A percentile compares a stretch with the other conserved stretches of the same genome.
phyloP scores from a whole-genome alignment of 2,329 filamentous ascomycete species.

The Dryadomyces sulphureus region DNA sequence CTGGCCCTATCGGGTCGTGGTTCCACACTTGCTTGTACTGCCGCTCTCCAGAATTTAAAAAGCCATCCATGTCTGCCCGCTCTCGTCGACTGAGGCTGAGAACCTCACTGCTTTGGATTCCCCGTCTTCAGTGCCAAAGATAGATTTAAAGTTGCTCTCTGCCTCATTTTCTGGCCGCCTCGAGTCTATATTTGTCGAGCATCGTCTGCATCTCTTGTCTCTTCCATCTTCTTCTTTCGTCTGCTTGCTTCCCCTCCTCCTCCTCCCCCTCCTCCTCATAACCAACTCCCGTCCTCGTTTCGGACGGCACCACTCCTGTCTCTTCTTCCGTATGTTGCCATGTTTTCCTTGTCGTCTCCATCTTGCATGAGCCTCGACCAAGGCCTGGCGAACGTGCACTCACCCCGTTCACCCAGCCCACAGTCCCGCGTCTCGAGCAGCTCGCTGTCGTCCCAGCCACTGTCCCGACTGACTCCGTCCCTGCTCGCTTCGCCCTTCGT shows the following conservation, averaged over 20 bases:
- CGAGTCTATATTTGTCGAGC: neutral
- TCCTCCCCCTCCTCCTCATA: neutral
- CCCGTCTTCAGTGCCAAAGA: constrained; percentile 6
- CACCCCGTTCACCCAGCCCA: too few relatives aligned
- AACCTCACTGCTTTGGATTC: constrained; percentile 4
- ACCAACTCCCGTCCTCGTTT: too few relatives aligned
- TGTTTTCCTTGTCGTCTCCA: neutral
- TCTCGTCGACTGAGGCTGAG: constrained; percentile 7
- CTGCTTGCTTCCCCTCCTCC: neutral
- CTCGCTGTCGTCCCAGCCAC: constrained; percentile 4
- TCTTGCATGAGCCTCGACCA: constrained; percentile 10
- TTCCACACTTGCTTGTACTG: constrained; percentile 6
- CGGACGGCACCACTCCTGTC: too few relatives aligned
- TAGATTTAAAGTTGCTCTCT: constrained; percentile 6
- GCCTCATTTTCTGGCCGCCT: neutral
- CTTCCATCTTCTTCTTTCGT: neutral
- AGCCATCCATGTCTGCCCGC: constrained; percentile 4
- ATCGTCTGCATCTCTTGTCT: neutral
- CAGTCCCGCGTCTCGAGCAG: constrained; percentile 10
- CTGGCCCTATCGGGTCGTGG: constrained; percentile 1
- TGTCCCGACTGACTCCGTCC: constrained; percentile 11
- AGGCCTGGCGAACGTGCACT: constrained; percentile 18
- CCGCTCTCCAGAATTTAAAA: constrained; percentile 5
- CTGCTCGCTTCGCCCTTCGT: neutral
- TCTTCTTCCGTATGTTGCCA: too few relatives aligned